Evolutionary conservation across 306 rosid species (phyloP), one percentile per base, ranked within the genome.

Genomic region (Myrica gale): DNA sequence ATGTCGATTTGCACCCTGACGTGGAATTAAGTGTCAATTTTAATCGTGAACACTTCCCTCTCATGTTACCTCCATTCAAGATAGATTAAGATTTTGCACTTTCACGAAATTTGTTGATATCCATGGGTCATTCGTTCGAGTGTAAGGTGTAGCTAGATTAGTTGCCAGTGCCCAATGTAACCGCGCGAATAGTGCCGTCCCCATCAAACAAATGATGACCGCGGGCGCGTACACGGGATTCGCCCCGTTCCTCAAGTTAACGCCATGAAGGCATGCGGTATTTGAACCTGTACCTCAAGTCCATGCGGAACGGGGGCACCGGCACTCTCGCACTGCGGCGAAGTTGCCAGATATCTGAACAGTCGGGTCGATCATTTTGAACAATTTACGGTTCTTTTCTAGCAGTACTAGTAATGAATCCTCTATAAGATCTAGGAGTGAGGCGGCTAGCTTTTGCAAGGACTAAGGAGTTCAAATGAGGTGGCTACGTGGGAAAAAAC

Each of bases 121-220:
- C 32, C 32, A 26, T 26, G 32, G 32, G 32, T 1, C 32, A 26
- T 26, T 88, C 0, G 98, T 93, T 48, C 87, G 83, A 6, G 91
- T 90, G 90, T 80, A 93, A 26, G 32, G 32, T 0, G 32, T 0
- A 26, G 44, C 89, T 89, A 0, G 91, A 95, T 56, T 50, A 41
- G 43, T 85, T 89, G 2, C 75, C 82, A 17, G 63, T 21, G 26
- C 74, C 79, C 73, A 93, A 52, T 20, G 71, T 82, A 3, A 93
- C 95, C 63, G 96, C 96, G 45, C 90, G 98, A 39, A 93, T 81
- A 96, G 89, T 93, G 4, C 96, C 98, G 70, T 93, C 98, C 0
- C 98, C 98, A 63, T 93, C 98, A 26, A 93, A 93, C 61, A 93
- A 77, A 80, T 93, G 98, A 80, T 93, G 94, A 0, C 98, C 96